Base-by-base conservation (phyloP, 2,329 filamentous ascomycete species). In the Didymellaceae sp. region DNA sequence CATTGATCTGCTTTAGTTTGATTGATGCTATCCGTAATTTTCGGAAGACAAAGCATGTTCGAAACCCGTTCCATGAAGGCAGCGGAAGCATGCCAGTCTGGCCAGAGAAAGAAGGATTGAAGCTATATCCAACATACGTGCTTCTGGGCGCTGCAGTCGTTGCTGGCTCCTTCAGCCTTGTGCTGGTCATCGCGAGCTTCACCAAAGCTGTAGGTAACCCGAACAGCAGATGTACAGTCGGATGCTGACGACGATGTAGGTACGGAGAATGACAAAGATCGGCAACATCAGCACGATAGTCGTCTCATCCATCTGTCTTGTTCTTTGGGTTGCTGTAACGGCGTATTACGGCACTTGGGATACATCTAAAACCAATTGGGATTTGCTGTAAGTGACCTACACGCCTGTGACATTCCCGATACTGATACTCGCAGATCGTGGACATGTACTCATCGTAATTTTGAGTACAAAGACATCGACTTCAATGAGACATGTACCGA, bases 341-440 rank as follows among this genome's bases (percentile, higher is more conserved):
- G 52, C 33, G 20, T 63, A 61, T 26, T 63, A 61, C 32, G 58
- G 48, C n/a, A 56, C 59, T 2, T 63, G 58, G 55, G 59, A 63
- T 25, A 57, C 52, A 1, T 50, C 39, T 8, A 50, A 63, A 45
- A 59, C 59, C 4, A 55, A 56, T n/a, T 63, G 56, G 50, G 59
- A 63, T 37, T 24, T 63, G 18, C 44, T 63, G 51, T 59, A 25
- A 39, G 53, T 21, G 5, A 10, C n/a, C 13, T 5, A 6, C 4
- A 20, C 4, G 10, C 25, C 9, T 10, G n/a, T 18, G 5, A 14
- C 6, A 8, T 30, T 7, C 8, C 14, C n/a, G 9, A 16, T 17
- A 22, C 50, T 41, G 41, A 34, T n/a, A 16, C n/a, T 17, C 7
- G 20, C 26, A 59, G 54, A 7, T 63, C 60, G 6, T 63, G 58